Evolutionary conservation across 805 yeast genomes (phyloP), one percentile per base, ranked within the genome.

Genomic region (Candida orba): DNA sequence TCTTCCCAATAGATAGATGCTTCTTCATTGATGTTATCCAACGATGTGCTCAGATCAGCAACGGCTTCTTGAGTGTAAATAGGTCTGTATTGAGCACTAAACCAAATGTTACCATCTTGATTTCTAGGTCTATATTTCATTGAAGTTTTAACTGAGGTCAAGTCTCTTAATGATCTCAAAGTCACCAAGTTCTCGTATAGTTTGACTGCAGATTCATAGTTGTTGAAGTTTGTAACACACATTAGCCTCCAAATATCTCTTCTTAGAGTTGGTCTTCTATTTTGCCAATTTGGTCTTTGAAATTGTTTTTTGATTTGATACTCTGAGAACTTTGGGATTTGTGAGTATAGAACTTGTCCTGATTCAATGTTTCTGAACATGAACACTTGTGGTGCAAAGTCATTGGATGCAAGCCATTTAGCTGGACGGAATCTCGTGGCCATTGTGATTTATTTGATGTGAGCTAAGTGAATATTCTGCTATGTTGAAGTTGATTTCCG

Each of bases 311-410:
- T 76, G 47, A 63, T 52, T 46, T 54, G 62, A 43, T 56, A 57
- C 25, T 53, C 66, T 49, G 74, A 42, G 67, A 81, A 71, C 46
- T 70, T 72, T 34, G 96, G 93, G 12, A 84, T 75, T 65, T 90
- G 96, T 6, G 96, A 81, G 62, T 88, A 90, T 10, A 87, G 64
- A 17, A 89, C 95, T 68, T 90, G 96, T 6, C 96, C 97, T 34
- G 84, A 73, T 66, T 87, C 93, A 39, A 87, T 64, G 68, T 90
- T 89, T 60, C 93, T 78, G 70, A 85, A 91, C 36, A 88, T 65
- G 58, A 74, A 86, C 12, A 90, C 84, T 57, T 84, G 90, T 9
- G 97, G 96, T 4, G 87, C 95, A 62, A 78, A 76, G 9, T 78
- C 76, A 51, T 83, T 76, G 44, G 64, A 60, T 41, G 68, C 63